Evolutionary conservation across 768 basidiomycete genomes (phyloP), one percentile per base, ranked within the genome.

Genomic region (Lactarius sanguifluus): DNA sequence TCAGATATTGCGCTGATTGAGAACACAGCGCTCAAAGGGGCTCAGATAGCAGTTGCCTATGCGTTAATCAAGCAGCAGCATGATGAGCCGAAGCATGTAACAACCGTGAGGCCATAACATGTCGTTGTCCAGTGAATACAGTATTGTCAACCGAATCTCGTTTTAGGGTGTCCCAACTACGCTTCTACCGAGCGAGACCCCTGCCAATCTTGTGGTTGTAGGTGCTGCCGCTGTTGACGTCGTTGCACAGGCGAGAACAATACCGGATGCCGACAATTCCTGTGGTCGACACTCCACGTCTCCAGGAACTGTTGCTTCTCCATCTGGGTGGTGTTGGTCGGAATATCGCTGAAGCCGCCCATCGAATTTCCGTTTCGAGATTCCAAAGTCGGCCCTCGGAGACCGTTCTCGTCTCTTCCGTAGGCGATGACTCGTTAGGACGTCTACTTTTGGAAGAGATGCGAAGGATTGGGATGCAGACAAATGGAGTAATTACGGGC

Each of bases 181-280:
- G 6, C 16, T 64, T 20, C 41, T 43, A 16, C 34, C 36, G 15
- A 13, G 43, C 6, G 36, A 60, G 40, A 23, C 55, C 23, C 59
- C 72, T 18, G 83, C 85, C 30, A 81, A 80, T 20, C 79, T 97
- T 25, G 75, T 92, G 15, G 82, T 98, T 45, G 79, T 94, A 32
- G 97, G 97, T 18, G 90, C 88, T 56, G 88, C 94, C 15, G 97
- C 96, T 5, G 80, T 98, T 7, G 97, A 99, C 74, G 84, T 99
- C 65, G 91, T 91, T 8, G 84, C 92, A 5, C 77, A 76, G 25
- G 81, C 83, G 60, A 64, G 67, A n/a, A 75, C 77, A 34, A 56
- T 72, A 8, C 56, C 65, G 6, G 60, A 64, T 41, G 64, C 75
- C 18, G 73, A 78, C 25, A 72, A 74, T 1, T 72, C 77, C 38